phyloP scores from a whole-genome alignment of 106 monocot species.

The Dactylorhiza incarnata region DNA sequence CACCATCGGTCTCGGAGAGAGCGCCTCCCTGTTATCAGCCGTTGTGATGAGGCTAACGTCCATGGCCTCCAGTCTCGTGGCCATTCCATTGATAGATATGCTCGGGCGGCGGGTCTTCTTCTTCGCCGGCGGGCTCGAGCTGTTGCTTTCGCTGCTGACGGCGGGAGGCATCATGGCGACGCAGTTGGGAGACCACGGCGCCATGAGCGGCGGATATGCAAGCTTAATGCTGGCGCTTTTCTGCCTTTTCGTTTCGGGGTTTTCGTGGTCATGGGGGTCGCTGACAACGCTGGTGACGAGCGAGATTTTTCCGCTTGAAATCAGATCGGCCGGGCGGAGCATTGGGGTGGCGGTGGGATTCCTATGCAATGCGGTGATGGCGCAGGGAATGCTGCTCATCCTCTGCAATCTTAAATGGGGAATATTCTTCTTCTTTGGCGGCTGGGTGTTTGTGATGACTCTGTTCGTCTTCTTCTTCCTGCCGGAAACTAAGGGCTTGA shows the following conservation, averaged over 20 bases:
- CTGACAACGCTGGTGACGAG: constrained; percentile 41
- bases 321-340: constrained; percentile 51
- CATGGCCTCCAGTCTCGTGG: constrained; percentile 2
- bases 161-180: neutral
- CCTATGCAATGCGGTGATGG: constrained; percentile 19
- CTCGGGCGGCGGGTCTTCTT: constrained; percentile 13
- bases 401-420: constrained; percentile 45
- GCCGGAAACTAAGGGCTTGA: constrained; percentile 49
- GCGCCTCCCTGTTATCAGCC: constrained; percentile 11
- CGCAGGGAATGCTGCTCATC: constrained; percentile 48
- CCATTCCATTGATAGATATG: constrained; percentile 20
- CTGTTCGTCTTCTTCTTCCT: constrained; percentile 29
- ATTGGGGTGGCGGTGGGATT: constrained; percentile 38
- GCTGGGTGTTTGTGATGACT: constrained; percentile 46
- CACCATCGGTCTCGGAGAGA: constrained; percentile 6
- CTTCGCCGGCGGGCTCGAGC: neutral
- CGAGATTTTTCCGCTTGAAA: constrained; percentile 54
- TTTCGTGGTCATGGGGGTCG: constrained; percentile 59
- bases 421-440: constrained; percentile 37
- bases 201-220: neutral
- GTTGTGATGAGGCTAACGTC: neutral
- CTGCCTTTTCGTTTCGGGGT: constrained; percentile 34
- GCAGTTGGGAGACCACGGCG: neutral
- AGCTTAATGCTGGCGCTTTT: constrained; percentile 23
- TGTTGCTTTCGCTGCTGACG: neutral